Conservation (phyloP, 1,284 basidiomycete genomes). For the Moniliella sp. region DNA sequence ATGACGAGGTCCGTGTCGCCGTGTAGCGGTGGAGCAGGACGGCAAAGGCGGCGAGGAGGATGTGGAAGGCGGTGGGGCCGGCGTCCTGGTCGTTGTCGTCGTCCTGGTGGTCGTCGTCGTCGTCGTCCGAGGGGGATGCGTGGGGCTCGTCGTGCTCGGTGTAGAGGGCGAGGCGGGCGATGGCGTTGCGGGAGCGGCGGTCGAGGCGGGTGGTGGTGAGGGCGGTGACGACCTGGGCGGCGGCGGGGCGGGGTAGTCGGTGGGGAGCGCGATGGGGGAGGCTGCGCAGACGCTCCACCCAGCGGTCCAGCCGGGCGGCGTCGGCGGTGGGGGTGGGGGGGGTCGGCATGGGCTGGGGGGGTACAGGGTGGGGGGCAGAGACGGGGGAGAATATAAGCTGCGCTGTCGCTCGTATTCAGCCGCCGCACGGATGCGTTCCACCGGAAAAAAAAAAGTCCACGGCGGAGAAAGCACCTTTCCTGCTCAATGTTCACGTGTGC, state of each 20-base stretch:
- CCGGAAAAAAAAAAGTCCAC: background rate
- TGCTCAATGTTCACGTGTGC: background rate
- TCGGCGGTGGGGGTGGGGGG: background rate
- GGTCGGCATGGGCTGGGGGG: background rate
- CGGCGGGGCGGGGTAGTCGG: slow-evolving; percentile 67
- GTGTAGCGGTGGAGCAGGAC: slow-evolving; percentile 85
- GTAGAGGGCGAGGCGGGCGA: slow-evolving; percentile 43
- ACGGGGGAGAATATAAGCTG: too few species aligned
- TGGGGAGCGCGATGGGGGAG: slow-evolving; percentile 75
- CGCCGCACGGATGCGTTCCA: background rate
- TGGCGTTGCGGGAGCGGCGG: slow-evolving; percentile 10
- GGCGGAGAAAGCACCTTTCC: background rate
- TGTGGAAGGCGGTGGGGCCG: slow-evolving; percentile 61
- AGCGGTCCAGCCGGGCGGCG: slow-evolving; percentile 15
- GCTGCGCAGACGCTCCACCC: slow-evolving; percentile 36
- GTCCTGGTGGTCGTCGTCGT: slow-evolving; percentile 6
- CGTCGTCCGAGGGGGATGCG: slow-evolving; percentile 41
- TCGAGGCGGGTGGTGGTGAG: slow-evolving; percentile 18
- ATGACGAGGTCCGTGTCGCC: slow-evolving; percentile 85
- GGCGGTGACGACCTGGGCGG: slow-evolving; percentile 23
- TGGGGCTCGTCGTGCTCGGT: slow-evolving; percentile 49
- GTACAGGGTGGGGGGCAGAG: too few species aligned
- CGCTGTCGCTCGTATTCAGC: background rate
- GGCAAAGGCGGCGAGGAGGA: slow-evolving; percentile 71
- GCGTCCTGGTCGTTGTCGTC: slow-evolving; percentile 7